Evolutionary conservation across 2,329 filamentous ascomycete species (phyloP).

Genomic region (Penicillium sp.): DNA sequence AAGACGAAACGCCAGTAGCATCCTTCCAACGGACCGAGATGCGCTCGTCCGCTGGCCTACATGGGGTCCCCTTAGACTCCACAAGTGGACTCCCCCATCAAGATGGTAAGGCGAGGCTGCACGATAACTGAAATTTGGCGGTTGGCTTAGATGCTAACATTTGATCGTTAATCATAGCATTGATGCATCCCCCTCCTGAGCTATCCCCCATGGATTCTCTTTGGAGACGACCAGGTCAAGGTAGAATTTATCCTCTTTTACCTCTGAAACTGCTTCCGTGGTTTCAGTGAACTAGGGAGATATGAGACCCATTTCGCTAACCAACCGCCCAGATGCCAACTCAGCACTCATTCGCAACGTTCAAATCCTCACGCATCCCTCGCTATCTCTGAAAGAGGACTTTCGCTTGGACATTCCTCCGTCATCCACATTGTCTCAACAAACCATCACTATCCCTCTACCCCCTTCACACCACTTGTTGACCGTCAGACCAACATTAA

Average conservation of each 20-base stretch:
- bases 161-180: slow-evolving; percentile 21
- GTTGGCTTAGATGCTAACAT: slow-evolving; percentile 4
- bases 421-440: slow-evolving; percentile 64
- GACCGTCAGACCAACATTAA: slow-evolving; percentile 68
- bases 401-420: slow-evolving; percentile 66
- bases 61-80: slow-evolving; percentile 8
- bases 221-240: slow-evolving; percentile 48
- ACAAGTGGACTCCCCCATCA: not conserved
- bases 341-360: slow-evolving; percentile 69
- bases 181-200: slow-evolving; percentile 22
- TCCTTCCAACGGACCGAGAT: slow-evolving; percentile 11
- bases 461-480: slow-evolving; percentile 68
- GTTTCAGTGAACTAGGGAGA: not conserved
- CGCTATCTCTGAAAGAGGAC: slow-evolving; percentile 61
- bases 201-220: slow-evolving; percentile 42
- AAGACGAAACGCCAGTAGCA: slow-evolving; percentile 8
- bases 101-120: slow-evolving; percentile 9
- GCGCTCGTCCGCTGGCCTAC: slow-evolving; percentile 17
- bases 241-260: slow-evolving; percentile 36
- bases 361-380: slow-evolving; percentile 67
- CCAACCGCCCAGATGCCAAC: slow-evolving; percentile 44
- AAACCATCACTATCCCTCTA: slow-evolving; percentile 71
- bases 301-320: not conserved
- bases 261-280: not conserved
- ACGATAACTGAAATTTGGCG: not conserved